A percentile compares a stretch with the other conserved stretches of the same genome.
phyloP scores from a whole-genome alignment of 179 eudicot species.

The Beta macrorhiza region DNA sequence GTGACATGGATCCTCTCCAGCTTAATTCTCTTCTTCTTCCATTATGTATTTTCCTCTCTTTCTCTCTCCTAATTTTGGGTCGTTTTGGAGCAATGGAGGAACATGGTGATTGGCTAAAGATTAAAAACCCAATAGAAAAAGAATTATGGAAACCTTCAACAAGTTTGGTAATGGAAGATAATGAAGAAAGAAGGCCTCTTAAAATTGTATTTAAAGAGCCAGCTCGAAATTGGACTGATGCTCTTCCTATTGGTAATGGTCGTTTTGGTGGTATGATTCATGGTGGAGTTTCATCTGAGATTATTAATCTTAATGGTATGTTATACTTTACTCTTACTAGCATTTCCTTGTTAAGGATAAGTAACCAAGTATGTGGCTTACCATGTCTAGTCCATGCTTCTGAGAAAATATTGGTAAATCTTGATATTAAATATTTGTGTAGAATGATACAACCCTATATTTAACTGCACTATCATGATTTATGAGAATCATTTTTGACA shows the following conservation, averaged over 20 bases:
- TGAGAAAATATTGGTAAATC: no score
- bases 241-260: constrained; percentile 82
- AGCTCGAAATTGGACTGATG: constrained; percentile 86
- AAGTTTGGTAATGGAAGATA: constrained; percentile 15
- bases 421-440: no score
- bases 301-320: constrained; percentile 77
- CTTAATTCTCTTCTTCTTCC: constrained; percentile 10
- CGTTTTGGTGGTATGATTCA: constrained; percentile 86
- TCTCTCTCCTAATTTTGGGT: constrained; percentile 23
- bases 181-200: constrained; percentile 34
- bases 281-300: constrained; percentile 61
- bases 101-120: constrained; percentile 34
- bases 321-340: not conserved
- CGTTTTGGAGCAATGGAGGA: constrained; percentile 31
- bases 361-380: not conserved
- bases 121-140: constrained; percentile 24
- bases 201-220: constrained; percentile 52
- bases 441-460: no score
- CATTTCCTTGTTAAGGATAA: not conserved
- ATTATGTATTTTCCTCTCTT: constrained; percentile 9
- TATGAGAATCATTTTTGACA: no score
- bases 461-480: no score
- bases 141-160: constrained; percentile 45
- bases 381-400: no score
- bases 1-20: constrained; percentile 20